Conservation (phyloP, 202 grass and related monocot species). For the Carex arenaria region DNA sequence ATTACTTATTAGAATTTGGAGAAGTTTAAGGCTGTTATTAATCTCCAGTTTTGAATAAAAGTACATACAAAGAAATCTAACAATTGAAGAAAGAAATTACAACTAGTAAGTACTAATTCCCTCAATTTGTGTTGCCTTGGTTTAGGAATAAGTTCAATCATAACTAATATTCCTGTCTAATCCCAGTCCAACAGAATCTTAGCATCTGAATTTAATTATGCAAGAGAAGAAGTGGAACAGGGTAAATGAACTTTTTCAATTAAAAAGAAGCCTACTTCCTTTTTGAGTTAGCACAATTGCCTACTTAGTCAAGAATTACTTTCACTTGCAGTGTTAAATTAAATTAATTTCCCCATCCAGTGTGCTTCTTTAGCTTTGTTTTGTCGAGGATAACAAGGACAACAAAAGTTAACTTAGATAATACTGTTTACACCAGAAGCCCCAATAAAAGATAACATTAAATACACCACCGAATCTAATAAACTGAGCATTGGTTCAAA, state of each 20-base stretch:
- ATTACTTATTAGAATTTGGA: neutral
- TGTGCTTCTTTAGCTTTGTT: slow-evolving; percentile 6
- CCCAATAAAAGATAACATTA: neutral
- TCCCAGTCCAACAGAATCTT: neutral
- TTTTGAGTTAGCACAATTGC: neutral
- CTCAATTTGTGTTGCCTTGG: neutral
- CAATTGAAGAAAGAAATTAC: neutral
- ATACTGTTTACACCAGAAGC: neutral
- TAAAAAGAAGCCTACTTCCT: neutral
- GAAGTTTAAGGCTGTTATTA: neutral
- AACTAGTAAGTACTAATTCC: neutral
- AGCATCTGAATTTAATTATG: neutral
- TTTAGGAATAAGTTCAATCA: neutral
- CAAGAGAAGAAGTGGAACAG: neutral
- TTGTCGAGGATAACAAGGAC: neutral
- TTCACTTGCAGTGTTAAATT: neutral
- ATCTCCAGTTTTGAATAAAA: neutral
- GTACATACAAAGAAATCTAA: neutral
- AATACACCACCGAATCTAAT: neutral
- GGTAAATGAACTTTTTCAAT: neutral
- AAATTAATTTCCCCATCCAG: neutral
- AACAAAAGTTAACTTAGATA: neutral
- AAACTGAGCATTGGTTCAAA: slow-evolving; percentile 5
- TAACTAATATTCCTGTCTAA: neutral
- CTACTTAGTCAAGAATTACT: neutral